phyloP scores from a whole-genome alignment of 306 rosid genomes.

The Chamaecrista fasciculata region DNA sequence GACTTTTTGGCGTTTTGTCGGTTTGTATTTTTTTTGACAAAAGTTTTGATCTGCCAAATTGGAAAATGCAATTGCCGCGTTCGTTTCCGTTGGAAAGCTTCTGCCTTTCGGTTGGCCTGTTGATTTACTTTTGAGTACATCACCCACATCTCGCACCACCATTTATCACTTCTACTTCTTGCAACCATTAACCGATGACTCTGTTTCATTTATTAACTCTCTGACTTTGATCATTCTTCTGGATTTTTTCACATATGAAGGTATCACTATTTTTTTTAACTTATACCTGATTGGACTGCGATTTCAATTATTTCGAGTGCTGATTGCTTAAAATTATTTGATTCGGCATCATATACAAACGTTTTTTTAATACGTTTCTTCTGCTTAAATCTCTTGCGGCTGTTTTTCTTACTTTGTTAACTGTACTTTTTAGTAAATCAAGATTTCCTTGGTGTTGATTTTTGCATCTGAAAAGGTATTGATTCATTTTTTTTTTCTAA shows the following conservation, averaged over 20 bases:
- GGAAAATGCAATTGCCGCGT: conserved; percentile 37
- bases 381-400: neutral
- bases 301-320: neutral
- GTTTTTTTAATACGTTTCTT: conserved; percentile 12
- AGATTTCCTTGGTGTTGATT: neutral
- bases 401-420: neutral
- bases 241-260: conserved; percentile 34
- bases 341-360: neutral
- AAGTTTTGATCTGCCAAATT: neutral
- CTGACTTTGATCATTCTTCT: conserved; percentile 22
- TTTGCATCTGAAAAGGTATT: neutral
- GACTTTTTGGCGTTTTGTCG: conserved; percentile 10
- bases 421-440: conserved; percentile 3
- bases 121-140: conserved; percentile 20
- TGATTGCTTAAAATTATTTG: conserved; percentile 8
- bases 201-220: conserved; percentile 33
- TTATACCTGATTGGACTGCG: neutral
- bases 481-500: conserved; percentile 21
- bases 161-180: conserved; percentile 14
- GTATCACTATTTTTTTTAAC: conserved; percentile 31
- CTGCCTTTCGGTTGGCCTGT: conserved; percentile 47
- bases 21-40: neutral
- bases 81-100: conserved; percentile 60
- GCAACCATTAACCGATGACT: conserved; percentile 27
- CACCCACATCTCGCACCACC: conserved; percentile 8